Percentiles rank a stretch among this genome's conserved stretches.
phyloP scores from a whole-genome alignment of 1,284 basidiomycete species.

The Caloboletus firmus region DNA sequence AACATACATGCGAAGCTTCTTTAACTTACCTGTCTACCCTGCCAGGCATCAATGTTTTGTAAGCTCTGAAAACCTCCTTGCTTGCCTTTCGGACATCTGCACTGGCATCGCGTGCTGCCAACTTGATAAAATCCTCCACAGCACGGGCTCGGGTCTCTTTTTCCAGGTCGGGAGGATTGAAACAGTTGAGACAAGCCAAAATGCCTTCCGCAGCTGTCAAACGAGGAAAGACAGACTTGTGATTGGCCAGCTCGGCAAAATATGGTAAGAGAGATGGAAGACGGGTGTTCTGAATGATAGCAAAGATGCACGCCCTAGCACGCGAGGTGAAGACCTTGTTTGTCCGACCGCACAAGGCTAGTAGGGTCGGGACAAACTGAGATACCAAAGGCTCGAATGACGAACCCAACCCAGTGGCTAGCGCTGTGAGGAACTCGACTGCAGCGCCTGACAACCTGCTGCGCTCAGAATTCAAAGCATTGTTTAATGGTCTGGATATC shows the following conservation, averaged over 20 bases:
- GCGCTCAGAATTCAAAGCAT: slow-evolving; percentile 72
- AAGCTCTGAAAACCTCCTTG: slow-evolving; percentile 73
- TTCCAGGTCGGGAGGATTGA: slow-evolving; percentile 73
- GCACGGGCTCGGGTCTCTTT: slow-evolving; percentile 62
- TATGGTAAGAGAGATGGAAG: slow-evolving; percentile 66
- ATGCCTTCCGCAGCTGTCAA: slow-evolving; percentile 64
- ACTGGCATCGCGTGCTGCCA: slow-evolving; percentile 71
- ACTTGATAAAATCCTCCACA: slow-evolving; percentile 69
- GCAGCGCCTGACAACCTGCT: slow-evolving; percentile 73
- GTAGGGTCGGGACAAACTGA: slow-evolving; percentile 66
- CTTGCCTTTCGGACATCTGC: slow-evolving; percentile 71
- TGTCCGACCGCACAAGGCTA: slow-evolving; percentile 70
- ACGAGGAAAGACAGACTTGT: slow-evolving; percentile 70
- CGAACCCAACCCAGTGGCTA: slow-evolving; percentile 58
- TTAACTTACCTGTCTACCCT: slow-evolving; percentile 63
- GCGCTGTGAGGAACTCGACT: slow-evolving; percentile 59
- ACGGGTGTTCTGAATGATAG: slow-evolving; percentile 69
- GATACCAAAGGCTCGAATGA: slow-evolving; percentile 71
- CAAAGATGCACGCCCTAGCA: slow-evolving; percentile 57
- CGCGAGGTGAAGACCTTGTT: slow-evolving; percentile 79
- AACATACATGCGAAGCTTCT: not conserved
- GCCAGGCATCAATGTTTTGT: slow-evolving; percentile 65
- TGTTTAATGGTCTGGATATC: slow-evolving; percentile 56
- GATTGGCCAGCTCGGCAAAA: slow-evolving; percentile 56
- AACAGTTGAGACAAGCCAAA: slow-evolving; percentile 65